Base-by-base conservation (phyloP, 352 stramenopile species). In the Phytophthora kernoviae region DNA sequence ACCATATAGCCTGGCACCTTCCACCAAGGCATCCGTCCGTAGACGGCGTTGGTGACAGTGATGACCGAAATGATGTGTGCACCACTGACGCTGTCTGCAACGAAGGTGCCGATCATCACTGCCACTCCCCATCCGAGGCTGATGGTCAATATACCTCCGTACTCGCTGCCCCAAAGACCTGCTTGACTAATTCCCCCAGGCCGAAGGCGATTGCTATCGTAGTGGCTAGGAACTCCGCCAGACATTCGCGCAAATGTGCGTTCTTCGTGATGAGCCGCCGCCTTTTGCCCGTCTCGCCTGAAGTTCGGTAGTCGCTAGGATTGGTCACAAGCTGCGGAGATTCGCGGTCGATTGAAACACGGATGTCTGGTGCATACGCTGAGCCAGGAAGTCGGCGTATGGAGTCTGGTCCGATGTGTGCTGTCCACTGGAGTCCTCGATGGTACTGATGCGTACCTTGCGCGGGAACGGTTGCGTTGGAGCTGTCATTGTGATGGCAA, bases 31-130 rank as follows among this genome's bases (percentile, higher is more conserved):
- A 89, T 37, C 14, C 64, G 53, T n/a, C 56, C 45, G 58, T 73
- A 84, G 20, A 79, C 54, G 12, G 72, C 76, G 30, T 81, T 73
- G 22, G 77, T 70, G 45, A 84, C 36, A 0, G 77, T 82, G 18
- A 89, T 72, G 41, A 80, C 63, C 4, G 77, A 78, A 60, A 87
- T 89, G 37, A 89, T 54, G 41, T 89, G 79, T 4, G 69, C 77
- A 11, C 77, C 72, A 43, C 71, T 84, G 5, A 81, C 49, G 20
- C 66, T 75, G 5, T 76, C 75, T 1, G 64, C 63, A 2, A 58
- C 43, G 51, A 85, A 76, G 10, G 84, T 73, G 17, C 64, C 79
- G 18, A 86, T 42, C 70, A 89, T 83, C 40, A 89, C 68, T 18
- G 63, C 79, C 41, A 89, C 61, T 17, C 79, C 77, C 75, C 79